Base-by-base conservation (phyloP, 2,329 filamentous ascomycete species). In the Scedosporium aurantiacum region DNA sequence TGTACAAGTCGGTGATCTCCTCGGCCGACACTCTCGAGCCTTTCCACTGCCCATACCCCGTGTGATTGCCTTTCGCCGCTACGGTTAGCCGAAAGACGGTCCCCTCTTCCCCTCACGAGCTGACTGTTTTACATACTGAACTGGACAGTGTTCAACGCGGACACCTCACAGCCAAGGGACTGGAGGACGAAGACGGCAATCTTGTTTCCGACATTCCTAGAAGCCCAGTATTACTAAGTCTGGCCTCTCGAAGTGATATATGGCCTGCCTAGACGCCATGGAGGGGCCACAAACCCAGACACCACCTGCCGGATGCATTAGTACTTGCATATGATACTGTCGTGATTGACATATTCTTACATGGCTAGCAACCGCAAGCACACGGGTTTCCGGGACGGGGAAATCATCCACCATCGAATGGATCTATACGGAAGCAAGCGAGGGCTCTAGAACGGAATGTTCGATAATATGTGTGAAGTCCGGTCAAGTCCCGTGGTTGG, bases 141-240 rank as follows among this genome's bases (percentile, higher is more conserved):
- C 69, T 99, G 89, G 5, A 99, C 94, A 0, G 94, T 99, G 72
- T 99, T 97, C 68, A 99, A 82, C 2, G 91, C 90, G 7, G 91
- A 89, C 5, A 97, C 93, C 69, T 99, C 93, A 70, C 91, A 97
- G 57, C 94, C 94, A 58, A 99, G 77, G 0, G 89, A 88, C 74
- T 99, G 93, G 81, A 99, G 88, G 66, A 92, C 90, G 70, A 96
- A 95, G 1, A 91, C 91, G 50, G 92, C 92, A 80, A 99, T 96
- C 69, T 93, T 96, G 73, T 99, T 99, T 59, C 94, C 94, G 67
- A 99, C 94, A 81, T 97, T 93, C 72, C 94, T 96, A 62, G 43
- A 43, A 63, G 62, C 60, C 63, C 60, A 40, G 37, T 18, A 18
- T 43, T 54, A 18, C 40, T 43, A 21, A 52, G 32, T 52, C n/a